Conservation (phyloP, 2,329 filamentous ascomycete species). For the Aspergillus sp. region DNA sequence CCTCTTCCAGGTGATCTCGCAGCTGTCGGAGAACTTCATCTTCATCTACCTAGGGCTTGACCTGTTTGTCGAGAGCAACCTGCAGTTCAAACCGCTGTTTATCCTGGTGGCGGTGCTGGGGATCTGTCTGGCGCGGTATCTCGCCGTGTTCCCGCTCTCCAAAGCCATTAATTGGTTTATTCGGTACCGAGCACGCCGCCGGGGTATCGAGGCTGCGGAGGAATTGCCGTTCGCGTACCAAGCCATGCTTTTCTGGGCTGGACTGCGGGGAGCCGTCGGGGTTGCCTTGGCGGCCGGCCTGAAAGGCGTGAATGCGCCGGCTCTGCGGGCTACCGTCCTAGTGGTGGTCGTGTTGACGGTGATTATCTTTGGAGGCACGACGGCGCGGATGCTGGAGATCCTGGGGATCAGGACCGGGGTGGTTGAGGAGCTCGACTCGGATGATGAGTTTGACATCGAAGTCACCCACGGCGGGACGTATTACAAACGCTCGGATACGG, state of each 20-base stretch:
- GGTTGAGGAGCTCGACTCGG: slow-evolving; percentile 91
- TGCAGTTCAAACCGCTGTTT: slow-evolving; percentile 88
- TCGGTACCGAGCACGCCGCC: slow-evolving; percentile 69
- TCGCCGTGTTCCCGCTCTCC: slow-evolving; percentile 89
- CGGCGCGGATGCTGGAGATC: slow-evolving; percentile 94
- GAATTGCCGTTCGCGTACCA: slow-evolving; percentile 93
- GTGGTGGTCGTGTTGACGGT: slow-evolving; percentile 96
- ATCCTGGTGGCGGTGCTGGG: slow-evolving; percentile 88
- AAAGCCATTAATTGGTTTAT: slow-evolving; percentile 87
- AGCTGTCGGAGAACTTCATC: slow-evolving; percentile 97
- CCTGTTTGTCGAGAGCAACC: slow-evolving; percentile 79
- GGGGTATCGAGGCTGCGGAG: slow-evolving; percentile 68
- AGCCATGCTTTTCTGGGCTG: slow-evolving; percentile 99
- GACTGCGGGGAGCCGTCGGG: slow-evolving; percentile 86
- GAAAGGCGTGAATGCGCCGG: slow-evolving; percentile 69
- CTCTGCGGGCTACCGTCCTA: slow-evolving; percentile 86
- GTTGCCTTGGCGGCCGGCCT: slow-evolving; percentile 88
- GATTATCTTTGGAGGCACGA: slow-evolving; percentile 97
- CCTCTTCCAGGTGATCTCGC: slow-evolving; percentile 87
- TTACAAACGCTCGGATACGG: slow-evolving; percentile 68
- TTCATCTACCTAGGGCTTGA: slow-evolving; percentile 97
- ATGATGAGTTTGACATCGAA: slow-evolving; percentile 98
- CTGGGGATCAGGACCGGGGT: slow-evolving; percentile 93
- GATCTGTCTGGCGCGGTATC: slow-evolving; percentile 86
- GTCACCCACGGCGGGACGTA: slow-evolving; percentile 63